A percentile compares a stretch with the other conserved stretches of the same genome.
Conservation (phyloP, 495 filamentous ascomycete genomes). For the Aspergillus funiculosus region DNA sequence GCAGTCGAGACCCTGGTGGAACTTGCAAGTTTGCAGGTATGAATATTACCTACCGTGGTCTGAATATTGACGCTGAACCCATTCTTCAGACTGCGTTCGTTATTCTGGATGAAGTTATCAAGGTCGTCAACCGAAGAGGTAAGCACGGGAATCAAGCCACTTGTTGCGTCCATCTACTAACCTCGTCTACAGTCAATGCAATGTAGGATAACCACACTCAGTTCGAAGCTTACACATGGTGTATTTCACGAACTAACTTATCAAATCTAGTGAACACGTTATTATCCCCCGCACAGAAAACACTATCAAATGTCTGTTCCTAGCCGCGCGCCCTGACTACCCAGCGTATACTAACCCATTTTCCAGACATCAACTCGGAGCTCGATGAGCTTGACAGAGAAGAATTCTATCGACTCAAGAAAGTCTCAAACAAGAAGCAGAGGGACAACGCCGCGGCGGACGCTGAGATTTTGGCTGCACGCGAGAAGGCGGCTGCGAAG, state of each 20-base stretch:
- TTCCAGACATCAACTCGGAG: constrained; percentile 90
- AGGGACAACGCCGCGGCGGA: constrained; percentile 70
- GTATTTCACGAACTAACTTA: constrained; percentile 13
- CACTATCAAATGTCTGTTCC: constrained; percentile 81
- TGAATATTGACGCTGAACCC: not conserved
- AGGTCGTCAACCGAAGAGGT: constrained; percentile 95
- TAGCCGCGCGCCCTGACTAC: not conserved
- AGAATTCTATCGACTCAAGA: constrained; percentile 97
- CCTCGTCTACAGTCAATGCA: constrained; percentile 66
- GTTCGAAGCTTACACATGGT: not conserved
- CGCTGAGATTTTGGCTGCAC: constrained; percentile 61
- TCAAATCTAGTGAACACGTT: constrained; percentile 64
- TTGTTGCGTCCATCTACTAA: constrained; percentile 21
- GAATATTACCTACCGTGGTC: constrained; percentile 2
- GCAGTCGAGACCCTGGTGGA: constrained; percentile 97
- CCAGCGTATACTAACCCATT: constrained; percentile 16
- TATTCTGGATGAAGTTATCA: constrained; percentile 97
- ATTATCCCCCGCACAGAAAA: constrained; percentile 98
- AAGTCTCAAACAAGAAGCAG: constrained; percentile 95
- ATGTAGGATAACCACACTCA: constrained; percentile 57
- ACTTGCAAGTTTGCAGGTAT: constrained; percentile 82
- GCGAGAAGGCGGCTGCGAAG: constrained; percentile 41
- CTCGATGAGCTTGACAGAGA: constrained; percentile 97
- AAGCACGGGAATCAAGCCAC: constrained; percentile 21
- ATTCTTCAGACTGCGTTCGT: constrained; percentile 85